These are phyloP conservation scores for Cystobasidium tubakii DNA, from an alignment of 768 basidiomycete species.

Conservation along the genomic window DNA sequence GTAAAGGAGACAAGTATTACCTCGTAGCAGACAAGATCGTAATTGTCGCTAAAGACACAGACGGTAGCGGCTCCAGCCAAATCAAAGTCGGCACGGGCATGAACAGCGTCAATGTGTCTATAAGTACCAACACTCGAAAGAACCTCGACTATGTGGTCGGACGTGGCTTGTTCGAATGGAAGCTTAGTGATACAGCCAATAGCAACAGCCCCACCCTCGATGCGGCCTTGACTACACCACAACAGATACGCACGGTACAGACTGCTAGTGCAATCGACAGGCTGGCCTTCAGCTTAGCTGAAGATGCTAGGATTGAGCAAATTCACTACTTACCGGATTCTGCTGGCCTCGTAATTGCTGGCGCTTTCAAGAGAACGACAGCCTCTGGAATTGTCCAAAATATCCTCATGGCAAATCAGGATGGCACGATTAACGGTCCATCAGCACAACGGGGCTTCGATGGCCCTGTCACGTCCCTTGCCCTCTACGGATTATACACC, in stretches of 20 bases:
- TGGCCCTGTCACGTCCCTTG: conserved; percentile 66
- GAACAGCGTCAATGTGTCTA: conserved; percentile 44
- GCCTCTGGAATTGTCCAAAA: conserved; percentile 52
- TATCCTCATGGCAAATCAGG: conserved; percentile 69
- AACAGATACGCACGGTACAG: conserved; percentile 21
- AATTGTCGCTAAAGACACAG: conserved; percentile 59
- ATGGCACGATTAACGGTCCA: conserved; percentile 54
- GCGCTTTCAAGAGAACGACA: conserved; percentile 62
- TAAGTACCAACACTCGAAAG: neutral
- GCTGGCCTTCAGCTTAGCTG: conserved; percentile 38
- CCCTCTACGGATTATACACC: conserved; percentile 55
- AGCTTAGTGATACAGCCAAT: neutral
- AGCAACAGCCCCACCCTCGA: conserved; percentile 20
- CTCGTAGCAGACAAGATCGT: conserved; percentile 83
- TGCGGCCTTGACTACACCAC: neutral
- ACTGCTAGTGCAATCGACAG: conserved; percentile 43
- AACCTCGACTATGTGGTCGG: conserved; percentile 8
- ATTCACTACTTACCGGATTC: neutral
- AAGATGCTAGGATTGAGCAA: conserved; percentile 19
- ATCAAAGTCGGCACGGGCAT: conserved; percentile 49
- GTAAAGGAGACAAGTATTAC: conserved; percentile 64
- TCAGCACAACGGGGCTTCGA: conserved; percentile 68
- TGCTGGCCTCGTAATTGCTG: conserved; percentile 53
- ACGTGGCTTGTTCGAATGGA: conserved; percentile 32
- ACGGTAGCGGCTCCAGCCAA: conserved; percentile 34